These are phyloP conservation scores for Plasmodium vivax DNA, from an alignment of 169 alveolate genomes.

Conservation along the genomic window DNA sequence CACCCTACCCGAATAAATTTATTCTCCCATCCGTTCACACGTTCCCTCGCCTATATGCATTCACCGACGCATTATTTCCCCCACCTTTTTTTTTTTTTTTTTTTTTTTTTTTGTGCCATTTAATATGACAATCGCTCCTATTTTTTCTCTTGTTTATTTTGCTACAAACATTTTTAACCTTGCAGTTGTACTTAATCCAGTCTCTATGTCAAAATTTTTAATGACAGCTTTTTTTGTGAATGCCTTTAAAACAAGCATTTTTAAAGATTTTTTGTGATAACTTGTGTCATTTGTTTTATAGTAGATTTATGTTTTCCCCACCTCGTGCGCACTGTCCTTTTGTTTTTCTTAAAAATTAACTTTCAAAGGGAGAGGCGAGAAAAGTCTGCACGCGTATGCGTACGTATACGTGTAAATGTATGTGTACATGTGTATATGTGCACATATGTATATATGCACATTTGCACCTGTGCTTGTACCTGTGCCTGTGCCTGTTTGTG, in stretches of 20 bases:
- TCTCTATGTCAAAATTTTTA: constrained; percentile 7
- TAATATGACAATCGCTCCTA: constrained; percentile 7
- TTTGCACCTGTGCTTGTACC: background rate
- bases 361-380: constrained; percentile 5
- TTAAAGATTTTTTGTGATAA: constrained; percentile 16
- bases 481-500: background rate
- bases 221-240: constrained; percentile 29
- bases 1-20: background rate
- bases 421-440: background rate
- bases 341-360: constrained; percentile 7
- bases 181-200: constrained; percentile 40
- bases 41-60: background rate
- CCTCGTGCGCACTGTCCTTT: background rate
- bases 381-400: background rate
- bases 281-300: constrained; percentile 33
- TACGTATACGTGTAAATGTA: background rate
- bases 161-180: constrained; percentile 10
- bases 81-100: background rate
- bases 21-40: background rate
- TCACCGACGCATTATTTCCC: background rate
- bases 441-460: background rate
- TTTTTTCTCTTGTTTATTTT: constrained; percentile 11
- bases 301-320: background rate
- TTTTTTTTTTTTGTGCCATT: constrained; percentile 20
- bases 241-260: constrained; percentile 15